Conservation (phyloP, 768 basidiomycete genomes). For the Psilocybe tampanensis region DNA sequence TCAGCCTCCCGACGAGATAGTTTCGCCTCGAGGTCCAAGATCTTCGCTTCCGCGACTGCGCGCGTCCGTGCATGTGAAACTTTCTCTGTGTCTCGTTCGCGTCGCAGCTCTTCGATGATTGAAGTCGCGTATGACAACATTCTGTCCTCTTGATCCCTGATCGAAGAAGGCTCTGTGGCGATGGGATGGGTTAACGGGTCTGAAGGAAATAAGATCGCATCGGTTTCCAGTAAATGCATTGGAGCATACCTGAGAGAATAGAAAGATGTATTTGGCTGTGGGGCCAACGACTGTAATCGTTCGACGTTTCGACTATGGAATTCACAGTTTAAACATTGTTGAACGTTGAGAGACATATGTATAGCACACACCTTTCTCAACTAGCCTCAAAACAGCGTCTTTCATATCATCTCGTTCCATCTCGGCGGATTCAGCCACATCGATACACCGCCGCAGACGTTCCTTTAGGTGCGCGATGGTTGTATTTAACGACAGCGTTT, state of each 20-base stretch:
- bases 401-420: constrained; percentile 54
- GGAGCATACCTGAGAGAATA: constrained; percentile 42
- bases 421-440: constrained; percentile 36
- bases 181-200: not conserved
- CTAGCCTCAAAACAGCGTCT: constrained; percentile 51
- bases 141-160: constrained; percentile 22
- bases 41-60: constrained; percentile 40
- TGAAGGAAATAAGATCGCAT: not conserved
- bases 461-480: constrained; percentile 36
- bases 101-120: constrained; percentile 44
- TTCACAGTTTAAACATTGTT: not conserved
- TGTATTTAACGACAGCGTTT: constrained; percentile 36
- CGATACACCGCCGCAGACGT: constrained; percentile 38
- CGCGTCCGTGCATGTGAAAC: constrained; percentile 41
- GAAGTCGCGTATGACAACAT: constrained; percentile 43
- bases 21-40: constrained; percentile 51
- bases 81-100: constrained; percentile 47
- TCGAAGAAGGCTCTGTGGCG: not conserved
- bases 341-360: not conserved
- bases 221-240: not conserved
- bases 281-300: constrained; percentile 49
- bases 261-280: constrained; percentile 44
- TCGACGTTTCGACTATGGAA: constrained; percentile 44
- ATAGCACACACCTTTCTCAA: constrained; percentile 59
- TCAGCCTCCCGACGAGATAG: constrained; percentile 61